Evolutionary conservation across 75 land plant genomes (phyloP), one percentile per base, ranked within the genome.

Genomic region (Cunninghamia lanceolata): DNA sequence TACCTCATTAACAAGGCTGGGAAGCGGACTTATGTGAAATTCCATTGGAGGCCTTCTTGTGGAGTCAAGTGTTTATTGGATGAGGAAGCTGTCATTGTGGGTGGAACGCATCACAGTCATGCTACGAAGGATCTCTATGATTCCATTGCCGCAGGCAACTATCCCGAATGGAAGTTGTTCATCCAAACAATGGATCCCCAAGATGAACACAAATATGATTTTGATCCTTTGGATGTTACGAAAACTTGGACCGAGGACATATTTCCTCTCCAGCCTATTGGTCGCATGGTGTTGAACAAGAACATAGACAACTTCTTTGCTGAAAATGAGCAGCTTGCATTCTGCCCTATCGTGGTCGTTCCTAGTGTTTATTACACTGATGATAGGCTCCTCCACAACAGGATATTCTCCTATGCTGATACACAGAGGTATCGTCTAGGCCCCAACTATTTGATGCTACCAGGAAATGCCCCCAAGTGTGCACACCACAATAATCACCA

Each of bases 401-500:
- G n/a, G n/a, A n/a, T n/a, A n/a, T n/a, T n/a, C n/a, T n/a, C n/a
- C n/a, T n/a, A n/a, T n/a, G n/a, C n/a, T n/a, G n/a, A n/a, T n/a
- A n/a, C n/a, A n/a, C n/a, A n/a, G n/a, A n/a, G n/a, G n/a, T n/a
- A n/a, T n/a, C n/a, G n/a, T n/a, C n/a, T n/a, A n/a, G n/a, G 97
- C 1, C 94, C 96, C 13, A 95, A 95, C 82, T 95, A 95, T 87
- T 85, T 95, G 88, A 89, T 94, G 92, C 96, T 97, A 47, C 98
- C 95, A 17, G 93, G 71, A 19, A 96, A 96, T 88, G 95, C 98
- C 7, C 97, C 98, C 76, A 96, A 96, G 87, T 93, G 95, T 94
- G 95, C 97, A 56, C 93, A 96, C 83, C 96, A 95, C 90, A 96
- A 96, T 91, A 95, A 96, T 83, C 98, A 96, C 70, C 92, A 95